Base-by-base conservation (phyloP, 164 flowering plant species). In the Vitis labrusca region DNA sequence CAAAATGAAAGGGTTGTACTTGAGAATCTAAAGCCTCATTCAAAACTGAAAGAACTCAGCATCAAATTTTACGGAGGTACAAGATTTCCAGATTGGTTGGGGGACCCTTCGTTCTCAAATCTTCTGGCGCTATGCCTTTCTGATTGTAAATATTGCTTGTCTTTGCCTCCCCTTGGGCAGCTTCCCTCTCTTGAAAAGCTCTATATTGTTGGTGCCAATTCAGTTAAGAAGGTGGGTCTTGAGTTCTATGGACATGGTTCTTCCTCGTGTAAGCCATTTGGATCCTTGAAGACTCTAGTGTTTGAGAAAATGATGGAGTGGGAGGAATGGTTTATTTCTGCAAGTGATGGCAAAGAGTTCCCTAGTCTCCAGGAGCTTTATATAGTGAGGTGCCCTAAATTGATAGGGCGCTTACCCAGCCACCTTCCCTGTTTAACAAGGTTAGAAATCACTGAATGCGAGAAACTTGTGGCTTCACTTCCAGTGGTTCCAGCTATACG, bases 81-180 rank as follows among this genome's bases (percentile, higher is more conserved):
- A 19, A 57, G 29, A 10, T 69, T 77, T 61, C 67, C 80, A 60
- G 32, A 15, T 44, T 73, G 76, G 80, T 11, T 76, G 9, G 73
- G 60, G 14, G 64, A 53, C 32, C 17, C 55, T 60, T 64, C 61
- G 2, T 55, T 61, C 10, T 52, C 59, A 10, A 57, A 62, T 30
- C 10, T 77, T 9, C 64, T n/a, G 3, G 4, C 1, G 16, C 12
- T 72, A 1, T n/a, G 14, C 1, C 54, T 77, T 13, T 1, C 14
- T 3, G 2, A 16, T 19, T 78, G 78, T n/a, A 50, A 4, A n/a
- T 49, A 68, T 10, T 71, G 75, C 50, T 8, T 1, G 19, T 56
- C 48, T 7, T 27, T 74, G 6, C 73, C 77, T 6, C 47, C 73
- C 2, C 66, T 74, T 15, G 77, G 77, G 50, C 73, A 47, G 17